A percentile compares a stretch with the other conserved stretches of the same genome.
Conservation (phyloP, 2,329 filamentous ascomycete genomes). For the Monilinia polystroma region DNA sequence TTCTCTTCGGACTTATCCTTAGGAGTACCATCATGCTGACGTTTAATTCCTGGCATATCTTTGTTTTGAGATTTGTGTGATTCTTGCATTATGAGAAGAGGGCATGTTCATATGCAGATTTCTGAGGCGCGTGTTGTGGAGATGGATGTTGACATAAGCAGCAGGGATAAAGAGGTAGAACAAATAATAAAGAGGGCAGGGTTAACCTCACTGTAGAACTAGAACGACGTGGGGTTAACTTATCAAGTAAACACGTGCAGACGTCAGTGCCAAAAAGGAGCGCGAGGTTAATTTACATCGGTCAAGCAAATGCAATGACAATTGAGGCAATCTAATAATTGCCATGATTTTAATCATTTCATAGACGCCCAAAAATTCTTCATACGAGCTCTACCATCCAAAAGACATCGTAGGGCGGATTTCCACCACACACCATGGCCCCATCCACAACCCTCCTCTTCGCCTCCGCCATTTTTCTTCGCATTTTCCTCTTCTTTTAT, state of each 20-base stretch:
- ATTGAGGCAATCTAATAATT: not conserved
- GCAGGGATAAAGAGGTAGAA: not conserved
- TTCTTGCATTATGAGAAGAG: conserved; percentile 14
- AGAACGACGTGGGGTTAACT: not conserved
- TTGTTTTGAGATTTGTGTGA: not conserved
- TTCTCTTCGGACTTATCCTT: conserved; percentile 26
- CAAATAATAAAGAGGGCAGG: no score
- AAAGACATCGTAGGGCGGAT: not conserved
- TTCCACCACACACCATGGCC: not conserved
- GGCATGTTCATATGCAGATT: conserved; percentile 12
- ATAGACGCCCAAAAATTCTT: not conserved
- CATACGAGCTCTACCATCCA: not conserved
- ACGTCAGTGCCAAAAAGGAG: not conserved
- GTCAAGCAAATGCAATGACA: not conserved
- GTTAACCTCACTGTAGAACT: no score
- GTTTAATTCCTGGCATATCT: conserved; percentile 22
- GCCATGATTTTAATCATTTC: not conserved
- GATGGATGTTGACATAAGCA: conserved; percentile 12
- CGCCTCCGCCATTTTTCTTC: conserved; percentile 60
- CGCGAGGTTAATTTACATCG: no score
- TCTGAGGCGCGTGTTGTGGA: conserved; percentile 12
- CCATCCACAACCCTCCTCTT: conserved; percentile 51
- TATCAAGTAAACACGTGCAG: conserved; percentile 15
- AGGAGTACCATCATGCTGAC: conserved; percentile 23
- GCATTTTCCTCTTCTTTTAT: conserved; percentile 75